Conservation (phyloP, 164 flowering plant species). For the Cinnamomum chago region DNA sequence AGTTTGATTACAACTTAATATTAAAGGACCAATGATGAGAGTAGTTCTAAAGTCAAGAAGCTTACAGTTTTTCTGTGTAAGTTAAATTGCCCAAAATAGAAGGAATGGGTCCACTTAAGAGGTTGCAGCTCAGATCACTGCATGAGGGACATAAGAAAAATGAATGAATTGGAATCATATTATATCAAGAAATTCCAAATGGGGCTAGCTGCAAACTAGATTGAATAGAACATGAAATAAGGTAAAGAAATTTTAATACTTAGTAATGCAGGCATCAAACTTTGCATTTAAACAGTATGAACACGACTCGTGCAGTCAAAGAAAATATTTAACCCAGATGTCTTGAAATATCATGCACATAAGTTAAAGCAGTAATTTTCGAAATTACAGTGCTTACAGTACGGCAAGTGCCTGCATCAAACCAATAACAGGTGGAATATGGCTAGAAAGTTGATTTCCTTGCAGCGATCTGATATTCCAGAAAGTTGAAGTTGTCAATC, state of each 20-base stretch:
- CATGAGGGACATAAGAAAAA: neutral
- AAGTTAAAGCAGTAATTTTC: too few species aligned
- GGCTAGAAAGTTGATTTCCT: constrained; percentile 72
- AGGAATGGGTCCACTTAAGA: constrained; percentile 78
- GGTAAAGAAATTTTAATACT: neutral
- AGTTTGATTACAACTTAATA: neutral
- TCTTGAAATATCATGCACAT: too few species aligned
- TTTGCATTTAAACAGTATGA: neutral
- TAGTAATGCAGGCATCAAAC: neutral
- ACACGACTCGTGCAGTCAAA: neutral
- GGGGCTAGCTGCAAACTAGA: neutral
- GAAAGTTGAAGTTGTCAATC: neutral
- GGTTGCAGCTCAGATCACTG: constrained; percentile 90
- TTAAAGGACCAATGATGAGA: neutral
- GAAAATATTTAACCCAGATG: too few species aligned
- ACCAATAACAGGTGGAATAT: constrained; percentile 87
- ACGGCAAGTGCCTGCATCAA: constrained; percentile 99
- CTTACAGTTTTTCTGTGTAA: constrained; percentile 83
- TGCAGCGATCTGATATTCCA: constrained; percentile 65
- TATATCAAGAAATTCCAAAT: neutral
- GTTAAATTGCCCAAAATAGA: constrained; percentile 75
- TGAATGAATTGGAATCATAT: too few species aligned
- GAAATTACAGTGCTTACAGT: constrained; percentile 39
- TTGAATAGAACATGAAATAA: neutral
- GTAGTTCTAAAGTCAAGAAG: neutral